Conservation (phyloP, 192 early-diverging fungal species). For the Coemansia sp. region DNA sequence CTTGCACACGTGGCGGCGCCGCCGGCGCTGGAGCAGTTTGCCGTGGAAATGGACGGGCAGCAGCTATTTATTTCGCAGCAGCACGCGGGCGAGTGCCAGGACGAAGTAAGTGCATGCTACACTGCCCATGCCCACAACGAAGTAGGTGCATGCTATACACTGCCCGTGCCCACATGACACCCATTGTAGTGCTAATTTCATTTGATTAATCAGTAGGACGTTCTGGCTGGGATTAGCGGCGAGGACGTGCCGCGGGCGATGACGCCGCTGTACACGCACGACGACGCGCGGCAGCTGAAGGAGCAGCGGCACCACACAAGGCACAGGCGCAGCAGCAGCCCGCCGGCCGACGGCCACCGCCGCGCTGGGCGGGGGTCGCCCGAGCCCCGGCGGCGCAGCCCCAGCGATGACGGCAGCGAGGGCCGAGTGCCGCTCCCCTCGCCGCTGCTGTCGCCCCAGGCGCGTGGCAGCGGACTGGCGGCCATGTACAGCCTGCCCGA, state of each 20-base stretch:
- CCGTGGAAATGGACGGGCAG: conserved; percentile 78
- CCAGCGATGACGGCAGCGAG: conserved; percentile 12
- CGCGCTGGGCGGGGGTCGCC: background rate
- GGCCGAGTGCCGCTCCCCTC: conserved; percentile 40
- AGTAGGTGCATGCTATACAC: no score
- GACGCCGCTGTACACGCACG: conserved; percentile 55
- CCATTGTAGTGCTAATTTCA: background rate
- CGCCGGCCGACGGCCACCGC: background rate
- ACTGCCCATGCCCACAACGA: no score
- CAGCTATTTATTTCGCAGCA: conserved; percentile 69
- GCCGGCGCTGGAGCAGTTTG: conserved; percentile 77
- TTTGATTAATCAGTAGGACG: conserved; percentile 17
- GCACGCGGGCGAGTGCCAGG: conserved; percentile 33
- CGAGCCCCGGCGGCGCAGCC: background rate
- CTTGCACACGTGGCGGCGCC: conserved; percentile 77
- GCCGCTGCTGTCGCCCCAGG: conserved; percentile 50
- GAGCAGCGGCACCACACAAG: background rate
- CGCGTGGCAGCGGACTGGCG: conserved; percentile 26
- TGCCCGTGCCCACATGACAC: background rate
- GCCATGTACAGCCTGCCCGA: conserved; percentile 54
- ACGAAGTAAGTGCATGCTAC: conserved; percentile 9
- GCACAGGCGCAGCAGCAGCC: conserved; percentile 11
- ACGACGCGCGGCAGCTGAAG: conserved; percentile 34
- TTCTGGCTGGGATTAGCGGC: conserved; percentile 24
- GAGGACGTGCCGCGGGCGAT: conserved; percentile 27